These are phyloP conservation scores for Phytophthora niederhauseri DNA, from an alignment of 352 stramenopile genomes.

Conservation along the genomic window DNA sequence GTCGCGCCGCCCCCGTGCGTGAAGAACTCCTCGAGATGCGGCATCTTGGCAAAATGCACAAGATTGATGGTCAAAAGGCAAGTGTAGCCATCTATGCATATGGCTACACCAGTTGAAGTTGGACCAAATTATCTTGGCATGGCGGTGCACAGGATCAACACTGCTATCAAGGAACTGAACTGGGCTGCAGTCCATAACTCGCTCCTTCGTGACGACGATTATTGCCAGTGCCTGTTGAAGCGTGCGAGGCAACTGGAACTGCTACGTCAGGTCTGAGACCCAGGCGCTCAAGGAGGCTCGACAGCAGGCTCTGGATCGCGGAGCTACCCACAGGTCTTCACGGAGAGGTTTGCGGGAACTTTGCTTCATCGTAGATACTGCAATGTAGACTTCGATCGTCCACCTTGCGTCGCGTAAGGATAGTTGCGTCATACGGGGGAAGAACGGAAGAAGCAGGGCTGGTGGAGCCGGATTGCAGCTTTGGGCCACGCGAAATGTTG, in stretches of 20 bases:
- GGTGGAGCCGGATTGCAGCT: not conserved
- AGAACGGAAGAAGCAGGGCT: not conserved
- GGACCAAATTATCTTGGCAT: too few species aligned
- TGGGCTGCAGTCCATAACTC: not conserved
- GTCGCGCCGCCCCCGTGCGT: conserved; percentile 46
- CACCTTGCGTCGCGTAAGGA: not conserved
- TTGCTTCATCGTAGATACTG: too few species aligned
- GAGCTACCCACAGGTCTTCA: not conserved
- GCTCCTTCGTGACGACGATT: not conserved
- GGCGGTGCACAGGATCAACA: too few species aligned
- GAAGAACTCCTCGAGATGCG: conserved; percentile 68
- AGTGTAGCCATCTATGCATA: not conserved
- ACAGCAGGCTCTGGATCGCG: not conserved
- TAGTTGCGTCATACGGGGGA: too few species aligned
- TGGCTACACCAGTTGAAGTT: not conserved
- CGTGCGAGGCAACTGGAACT: not conserved
- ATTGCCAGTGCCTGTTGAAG: not conserved
- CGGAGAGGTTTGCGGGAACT: not conserved
- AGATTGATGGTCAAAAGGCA: conserved; percentile 1
- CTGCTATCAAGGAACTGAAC: not conserved
- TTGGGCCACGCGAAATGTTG: not conserved
- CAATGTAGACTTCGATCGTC: too few species aligned
- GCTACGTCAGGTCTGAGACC: not conserved
- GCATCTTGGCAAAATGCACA: not conserved
- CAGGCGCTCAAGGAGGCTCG: not conserved